These are phyloP conservation scores for Russula abietina DNA, from an alignment of 768 basidiomycete genomes.

Conservation along the genomic window DNA sequence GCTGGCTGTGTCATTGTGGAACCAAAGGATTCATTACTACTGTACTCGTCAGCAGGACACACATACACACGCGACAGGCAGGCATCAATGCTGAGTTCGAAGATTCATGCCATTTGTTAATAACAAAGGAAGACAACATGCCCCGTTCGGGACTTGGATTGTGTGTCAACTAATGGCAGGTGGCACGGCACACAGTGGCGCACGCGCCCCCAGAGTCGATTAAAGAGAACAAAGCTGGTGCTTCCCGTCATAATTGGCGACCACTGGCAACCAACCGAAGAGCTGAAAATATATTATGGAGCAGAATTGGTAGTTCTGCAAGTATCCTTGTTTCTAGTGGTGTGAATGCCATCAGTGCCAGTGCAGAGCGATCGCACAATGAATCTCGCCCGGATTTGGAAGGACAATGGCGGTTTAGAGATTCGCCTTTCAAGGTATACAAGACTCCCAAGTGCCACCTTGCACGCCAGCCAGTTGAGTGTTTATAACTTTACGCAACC, in stretches of 20 bases:
- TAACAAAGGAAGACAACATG: conserved; percentile 13
- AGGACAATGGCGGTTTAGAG: not conserved
- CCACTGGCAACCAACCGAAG: not conserved
- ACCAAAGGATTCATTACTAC: not conserved
- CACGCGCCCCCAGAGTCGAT: not conserved
- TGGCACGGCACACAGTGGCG: not conserved
- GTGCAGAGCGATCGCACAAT: not conserved
- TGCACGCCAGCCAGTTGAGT: not conserved
- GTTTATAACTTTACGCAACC: not conserved
- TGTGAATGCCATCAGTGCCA: not conserved
- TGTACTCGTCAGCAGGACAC: conserved; percentile 4
- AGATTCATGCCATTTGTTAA: not conserved
- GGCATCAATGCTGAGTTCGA: conserved; percentile 10
- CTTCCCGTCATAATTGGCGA: not conserved
- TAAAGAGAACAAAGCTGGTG: conserved; percentile 13
- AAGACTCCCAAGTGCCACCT: not conserved
- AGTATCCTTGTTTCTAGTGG: not conserved
- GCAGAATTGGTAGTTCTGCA: conserved; percentile 7
- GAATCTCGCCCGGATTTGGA: conserved; percentile 8
- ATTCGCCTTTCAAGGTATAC: not conserved
- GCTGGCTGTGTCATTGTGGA: not conserved
- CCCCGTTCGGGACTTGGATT: not conserved
- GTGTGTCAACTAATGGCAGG: conserved; percentile 4
- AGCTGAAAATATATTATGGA: conserved; percentile 6
- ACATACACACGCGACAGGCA: not conserved